Conservation (phyloP, 2,329 filamentous ascomycete species). For the Rugonectria rugulosa region DNA sequence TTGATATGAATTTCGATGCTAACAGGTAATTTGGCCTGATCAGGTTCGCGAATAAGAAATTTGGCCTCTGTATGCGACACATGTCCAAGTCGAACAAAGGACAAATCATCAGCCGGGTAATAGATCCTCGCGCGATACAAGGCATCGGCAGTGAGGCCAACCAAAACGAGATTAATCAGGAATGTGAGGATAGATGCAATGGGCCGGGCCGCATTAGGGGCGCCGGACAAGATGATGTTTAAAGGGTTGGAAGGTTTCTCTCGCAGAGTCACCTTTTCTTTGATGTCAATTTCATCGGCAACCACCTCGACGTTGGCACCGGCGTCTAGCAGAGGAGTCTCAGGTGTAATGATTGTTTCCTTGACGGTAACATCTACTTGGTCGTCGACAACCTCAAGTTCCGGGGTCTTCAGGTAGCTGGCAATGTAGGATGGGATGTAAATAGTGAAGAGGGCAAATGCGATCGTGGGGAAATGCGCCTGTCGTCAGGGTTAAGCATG, state of each 20-base stretch:
- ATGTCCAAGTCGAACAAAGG: conserved; percentile 87
- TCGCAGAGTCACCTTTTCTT: conserved; percentile 68
- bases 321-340: conserved; percentile 41
- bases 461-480: conserved; percentile 57
- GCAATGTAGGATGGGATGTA: conserved; percentile 71
- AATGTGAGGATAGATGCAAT: conserved; percentile 73
- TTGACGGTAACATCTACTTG: conserved; percentile 64
- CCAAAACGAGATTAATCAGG: conserved; percentile 73
- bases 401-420: conserved; percentile 63
- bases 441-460: conserved; percentile 69
- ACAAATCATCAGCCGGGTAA: conserved; percentile 76
- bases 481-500: conserved; percentile 28
- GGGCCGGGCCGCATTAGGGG: conserved; percentile 75
- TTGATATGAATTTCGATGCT: conserved; percentile 70
- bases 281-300: conserved; percentile 63
- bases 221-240: conserved; percentile 75
- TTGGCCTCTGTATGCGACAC: conserved; percentile 82
- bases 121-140: conserved; percentile 76
- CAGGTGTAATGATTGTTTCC: conserved; percentile 49
- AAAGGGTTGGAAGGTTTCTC: conserved; percentile 64
- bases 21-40: conserved; percentile 77
- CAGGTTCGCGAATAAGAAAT: conserved; percentile 84
- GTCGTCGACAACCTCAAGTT: conserved; percentile 67
- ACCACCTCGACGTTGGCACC: conserved; percentile 47
- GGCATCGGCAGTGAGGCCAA: conserved; percentile 77